Evolutionary conservation across 2,329 filamentous ascomycete species (phyloP), one percentile per base, ranked within the genome.

Genomic region (Fusarium mangiferae): DNA sequence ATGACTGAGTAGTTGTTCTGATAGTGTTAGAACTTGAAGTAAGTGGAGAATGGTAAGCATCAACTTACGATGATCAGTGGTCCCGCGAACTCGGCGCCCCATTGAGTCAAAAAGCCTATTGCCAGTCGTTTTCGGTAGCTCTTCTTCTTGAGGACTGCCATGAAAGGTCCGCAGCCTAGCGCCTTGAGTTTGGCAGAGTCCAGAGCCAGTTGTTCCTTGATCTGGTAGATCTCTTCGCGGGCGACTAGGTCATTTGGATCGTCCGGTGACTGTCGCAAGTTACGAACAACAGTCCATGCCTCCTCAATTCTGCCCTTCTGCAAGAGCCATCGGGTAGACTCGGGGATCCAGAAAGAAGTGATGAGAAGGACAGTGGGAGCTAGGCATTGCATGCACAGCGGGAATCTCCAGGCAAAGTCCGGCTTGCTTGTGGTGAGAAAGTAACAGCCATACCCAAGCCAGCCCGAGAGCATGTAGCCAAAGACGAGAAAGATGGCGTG

Each of bases 91-190:
- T 87, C 85, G 10, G 86, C 85, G 35, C 85, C 86, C 85, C 85
- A 88, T 70, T 87, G 86, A 5, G 85, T 87, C n/a, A 87, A 75
- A 66, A 87, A 88, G 0, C 85, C 85, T 41, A 88, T 85, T 5
- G 82, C 81, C 84, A 88, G 84, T 7, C 86, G 80, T 78, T 87
- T 87, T 30, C 86, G 81, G 73, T 87, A 86, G 17, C 84, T 85
- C 70, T 82, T 83, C 76, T 84, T 86, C 74, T 82, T 83, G 39
- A 85, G 44, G 3, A 85, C 81, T 1, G 85, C 85, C 42, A 76
- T 82, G 83, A 84, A 86, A 0, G 83, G 81, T 5, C 78, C 82
- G 22, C 80, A 77, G 1, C 83, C 82, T 18, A 82, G 80, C 3
- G 78, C 75, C n/a, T 81, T 77, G 42, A 87, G 79, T 70, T 83